These are phyloP conservation scores for Metarhizium humberi DNA, from an alignment of 2,329 filamentous ascomycete species.

Conservation along the genomic window DNA sequence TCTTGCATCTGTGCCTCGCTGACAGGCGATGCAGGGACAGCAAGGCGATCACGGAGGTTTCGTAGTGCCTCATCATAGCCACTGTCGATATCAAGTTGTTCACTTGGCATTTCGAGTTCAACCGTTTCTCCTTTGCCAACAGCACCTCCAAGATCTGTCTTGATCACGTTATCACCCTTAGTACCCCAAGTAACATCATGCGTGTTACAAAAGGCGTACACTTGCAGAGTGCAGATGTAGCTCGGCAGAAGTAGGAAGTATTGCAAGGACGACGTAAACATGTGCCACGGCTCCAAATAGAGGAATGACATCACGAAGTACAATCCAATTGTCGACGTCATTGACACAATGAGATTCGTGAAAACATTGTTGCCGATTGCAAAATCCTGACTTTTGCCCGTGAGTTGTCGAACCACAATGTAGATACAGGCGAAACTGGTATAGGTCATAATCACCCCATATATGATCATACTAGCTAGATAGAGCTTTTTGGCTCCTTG, in stretches of 20 bases:
- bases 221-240: constrained; percentile 95
- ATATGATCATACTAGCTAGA: constrained; percentile 78
- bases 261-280: constrained; percentile 85
- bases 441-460: constrained; percentile 90
- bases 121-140: constrained; percentile 71
- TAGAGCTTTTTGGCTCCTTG: constrained; percentile 93
- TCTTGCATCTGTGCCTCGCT: constrained; percentile 84
- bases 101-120: constrained; percentile 93
- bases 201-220: constrained; percentile 98
- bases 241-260: constrained; percentile 88
- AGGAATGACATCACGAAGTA: constrained; percentile 96
- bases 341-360: constrained; percentile 86
- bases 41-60: constrained; percentile 86
- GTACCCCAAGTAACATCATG: constrained; percentile 99
- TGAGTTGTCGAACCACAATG: constrained; percentile 78
- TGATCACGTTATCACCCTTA: constrained; percentile 93
- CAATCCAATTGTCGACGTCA: constrained; percentile 79
- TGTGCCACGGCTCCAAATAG: constrained; percentile 97
- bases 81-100: constrained; percentile 95
- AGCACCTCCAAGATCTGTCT: constrained; percentile 85
- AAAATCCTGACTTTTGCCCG: constrained; percentile 36
- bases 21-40: constrained; percentile 54
- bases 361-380: constrained; percentile 78
- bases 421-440: constrained; percentile 84
- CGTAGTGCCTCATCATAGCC: constrained; percentile 95